Base-by-base conservation (phyloP, 306 rosid species). In the Purshia tridentata region DNA sequence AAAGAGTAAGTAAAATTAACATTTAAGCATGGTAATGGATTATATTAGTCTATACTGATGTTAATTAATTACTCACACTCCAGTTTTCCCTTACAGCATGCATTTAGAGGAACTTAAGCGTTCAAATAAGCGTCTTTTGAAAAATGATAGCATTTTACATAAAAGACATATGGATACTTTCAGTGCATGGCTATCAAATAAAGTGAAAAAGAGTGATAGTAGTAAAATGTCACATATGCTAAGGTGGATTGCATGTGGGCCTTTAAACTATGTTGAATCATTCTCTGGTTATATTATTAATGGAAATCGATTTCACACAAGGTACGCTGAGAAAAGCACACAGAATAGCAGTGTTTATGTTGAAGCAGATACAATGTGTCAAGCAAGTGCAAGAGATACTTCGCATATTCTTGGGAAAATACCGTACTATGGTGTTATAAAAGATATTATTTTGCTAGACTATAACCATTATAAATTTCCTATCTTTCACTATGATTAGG, bases 191-290 rank as follows among this genome's bases (percentile, higher is more conserved):
- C 10, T 59, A 14, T 35, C n/a, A 19, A 1, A 12, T 35, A 59
- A 35, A 39, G 18, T 59, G 5, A 59, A 35, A 4, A 16, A 9
- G 4, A 39, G 44, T 59, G 65, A 22, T 35, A 0, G 3, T 12
- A 14, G 16, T 0, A 6, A 37, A 12, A 13, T 59, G 65, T 59
- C 65, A 1, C 42, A 59, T 6, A 59, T 42, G 6, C 10, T 29
- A 9, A 59, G 13, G 81, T 66, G 54, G 55, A 6, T 65, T 46
- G 55, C 55, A 14, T 42, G 29, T n/a, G 18, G 41, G 37, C 41
- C 53, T 44, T 3, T 29, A 18, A 20, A 19, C 11, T 4, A 40
- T 18, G 39, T 18, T 12, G 2, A n/a, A 2, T 64, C 52, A 2
- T 42, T 7, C 42, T 12, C 35, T 40, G 39, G 69, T 1, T n/a